Evolutionary conservation across 164 flowering plant genomes (phyloP), one percentile per base, ranked within the genome.

Genomic region (Santalum album): DNA sequence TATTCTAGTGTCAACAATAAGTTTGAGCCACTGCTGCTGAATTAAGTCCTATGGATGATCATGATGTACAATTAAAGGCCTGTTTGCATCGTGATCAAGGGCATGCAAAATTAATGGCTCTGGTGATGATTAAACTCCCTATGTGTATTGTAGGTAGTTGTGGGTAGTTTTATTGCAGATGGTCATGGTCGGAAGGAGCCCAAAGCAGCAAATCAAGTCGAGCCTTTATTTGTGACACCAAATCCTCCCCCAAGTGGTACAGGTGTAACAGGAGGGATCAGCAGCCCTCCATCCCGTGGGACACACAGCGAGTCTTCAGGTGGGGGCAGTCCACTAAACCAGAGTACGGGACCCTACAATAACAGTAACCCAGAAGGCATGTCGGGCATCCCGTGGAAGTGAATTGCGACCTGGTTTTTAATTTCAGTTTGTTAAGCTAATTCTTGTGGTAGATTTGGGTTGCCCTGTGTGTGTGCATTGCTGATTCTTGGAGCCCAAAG

Each of bases 301-400:
- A 79, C 87, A 19, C 66, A 72, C 29, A 84, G 92, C 47, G 95
- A 80, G 56, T 90, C 95, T 1, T 90, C 97, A 17, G 97, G 88
- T 39, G 88, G 92, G 12, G 87, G 82, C 4, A 90, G 97, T 58
- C 97, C 97, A 6, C 75, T 72, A 50, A 81, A 90, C 73, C 88
- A 76, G 46, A 81, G 80, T 68, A 59, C 76, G 0, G 83, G 78
- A 22, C 71, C 76, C 20, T 78, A 72, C 79, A 77, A 73, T 42
- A 83, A 77, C 75, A 75, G 44, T 58, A 70, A 68, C 60, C 68
- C 71, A 0, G 84, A 67, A 38, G 75, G 70, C 54, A 69, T 82
- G 70, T 54, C 72, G 1, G 61, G 53, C 70, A 65, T 83, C 56
- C 80, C 84, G 6, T 87, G 87, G 94, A 83, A 83, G 70, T 83